Percentiles rank a stretch among this genome's conserved stretches.
These are phyloP conservation scores for Esteya vermicola DNA, from an alignment of 2,329 filamentous ascomycete genomes.

Conservation along the genomic window DNA sequence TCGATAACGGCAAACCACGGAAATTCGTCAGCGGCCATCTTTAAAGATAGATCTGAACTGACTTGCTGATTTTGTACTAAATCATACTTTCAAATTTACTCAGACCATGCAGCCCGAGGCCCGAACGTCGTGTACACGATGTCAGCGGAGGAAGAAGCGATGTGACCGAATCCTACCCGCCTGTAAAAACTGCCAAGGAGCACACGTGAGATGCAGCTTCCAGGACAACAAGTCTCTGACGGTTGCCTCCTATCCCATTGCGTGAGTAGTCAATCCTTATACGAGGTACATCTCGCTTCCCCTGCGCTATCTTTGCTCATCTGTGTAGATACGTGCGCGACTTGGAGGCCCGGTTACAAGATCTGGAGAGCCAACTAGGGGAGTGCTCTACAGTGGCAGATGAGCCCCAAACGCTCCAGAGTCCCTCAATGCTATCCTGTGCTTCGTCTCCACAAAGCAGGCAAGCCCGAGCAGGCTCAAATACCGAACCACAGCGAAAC, in stretches of 20 bases:
- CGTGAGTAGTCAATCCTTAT: conserved; percentile 13
- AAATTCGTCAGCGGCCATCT: too few relatives aligned
- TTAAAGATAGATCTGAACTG: too few relatives aligned
- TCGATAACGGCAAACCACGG: too few relatives aligned
- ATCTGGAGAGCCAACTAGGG: neutral
- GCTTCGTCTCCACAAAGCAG: too few relatives aligned
- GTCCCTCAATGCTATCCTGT: too few relatives aligned
- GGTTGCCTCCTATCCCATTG: conserved; percentile 23
- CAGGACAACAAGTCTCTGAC: conserved; percentile 21
- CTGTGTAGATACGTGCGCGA: conserved; percentile 3
- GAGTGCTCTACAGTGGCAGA: too few relatives aligned
- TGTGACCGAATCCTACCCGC: conserved; percentile 24
- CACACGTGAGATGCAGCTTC: conserved; percentile 24
- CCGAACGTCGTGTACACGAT: conserved; percentile 13
- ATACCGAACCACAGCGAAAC: neutral
- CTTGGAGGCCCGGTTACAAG: conserved; percentile 4
- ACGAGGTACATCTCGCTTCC: neutral
- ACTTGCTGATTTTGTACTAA: neutral
- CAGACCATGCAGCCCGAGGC: conserved; percentile 3
- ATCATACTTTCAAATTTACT: neutral
- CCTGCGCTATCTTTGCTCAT: too few relatives aligned
- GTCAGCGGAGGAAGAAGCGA: conserved; percentile 27
- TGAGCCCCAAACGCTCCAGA: too few relatives aligned
- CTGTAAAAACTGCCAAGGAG: conserved; percentile 23
- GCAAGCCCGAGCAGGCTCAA: too few relatives aligned